Conservation (phyloP, 495 filamentous ascomycete species). For the Choiromyces venosus region DNA sequence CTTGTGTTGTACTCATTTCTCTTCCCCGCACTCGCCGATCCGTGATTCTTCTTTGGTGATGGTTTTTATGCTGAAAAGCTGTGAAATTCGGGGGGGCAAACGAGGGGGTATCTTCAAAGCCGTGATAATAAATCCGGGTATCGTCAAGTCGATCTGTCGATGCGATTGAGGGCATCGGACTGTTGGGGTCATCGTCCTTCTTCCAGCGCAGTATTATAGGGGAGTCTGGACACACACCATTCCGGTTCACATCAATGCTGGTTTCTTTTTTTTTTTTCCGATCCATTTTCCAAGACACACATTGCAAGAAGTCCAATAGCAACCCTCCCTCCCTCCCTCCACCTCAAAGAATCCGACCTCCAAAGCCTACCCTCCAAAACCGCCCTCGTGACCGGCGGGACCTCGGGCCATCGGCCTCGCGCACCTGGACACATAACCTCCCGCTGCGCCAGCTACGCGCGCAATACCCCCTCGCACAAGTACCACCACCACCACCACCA, state of each 20-base stretch:
- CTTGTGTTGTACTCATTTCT: too few relatives aligned
- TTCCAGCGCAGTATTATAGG: too few relatives aligned
- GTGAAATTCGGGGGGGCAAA: too few relatives aligned
- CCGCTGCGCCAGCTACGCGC: slow-evolving; percentile 17
- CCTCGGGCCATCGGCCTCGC: slow-evolving; percentile 30
- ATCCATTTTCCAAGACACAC: background rate
- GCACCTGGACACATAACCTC: slow-evolving; percentile 38
- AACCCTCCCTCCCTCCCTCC: background rate
- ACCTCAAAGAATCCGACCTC: slow-evolving; percentile 11
- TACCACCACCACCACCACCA: slow-evolving; percentile 24
- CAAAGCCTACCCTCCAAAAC: slow-evolving; percentile 35
- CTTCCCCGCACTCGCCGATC: too few relatives aligned
- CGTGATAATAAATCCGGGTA: background rate
- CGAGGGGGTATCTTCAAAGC: too few relatives aligned
- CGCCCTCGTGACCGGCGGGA: slow-evolving; percentile 34
- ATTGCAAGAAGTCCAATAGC: too few relatives aligned
- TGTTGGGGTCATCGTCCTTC: background rate
- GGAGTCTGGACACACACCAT: too few relatives aligned
- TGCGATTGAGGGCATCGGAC: background rate
- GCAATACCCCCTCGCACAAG: slow-evolving; percentile 25
- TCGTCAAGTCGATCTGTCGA: background rate
- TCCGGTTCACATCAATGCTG: too few relatives aligned
- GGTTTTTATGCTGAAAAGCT: too few relatives aligned
- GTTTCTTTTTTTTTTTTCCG: too few relatives aligned
- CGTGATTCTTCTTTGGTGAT: too few relatives aligned